Conservation (phyloP, 495 filamentous ascomycete genomes). For the Penicillium alfredii region DNA sequence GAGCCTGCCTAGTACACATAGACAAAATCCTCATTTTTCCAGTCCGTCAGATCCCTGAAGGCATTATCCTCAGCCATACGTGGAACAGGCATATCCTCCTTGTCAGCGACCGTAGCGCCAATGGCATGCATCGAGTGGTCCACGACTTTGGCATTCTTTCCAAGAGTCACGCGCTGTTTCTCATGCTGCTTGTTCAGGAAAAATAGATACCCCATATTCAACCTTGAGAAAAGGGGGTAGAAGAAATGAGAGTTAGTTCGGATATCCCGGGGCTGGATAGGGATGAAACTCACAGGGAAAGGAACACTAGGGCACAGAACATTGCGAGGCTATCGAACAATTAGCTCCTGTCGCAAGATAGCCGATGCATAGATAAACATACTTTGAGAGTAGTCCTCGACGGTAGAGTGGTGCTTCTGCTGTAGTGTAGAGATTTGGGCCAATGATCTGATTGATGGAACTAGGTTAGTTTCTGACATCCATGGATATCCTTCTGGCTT, state of each 20-base stretch:
- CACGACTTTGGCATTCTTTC: constrained; percentile 42
- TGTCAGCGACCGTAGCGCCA: constrained; percentile 36
- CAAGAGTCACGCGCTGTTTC: constrained; percentile 38
- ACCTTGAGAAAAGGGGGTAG: constrained; percentile 13
- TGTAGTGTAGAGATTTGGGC: constrained; percentile 54
- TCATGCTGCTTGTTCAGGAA: constrained; percentile 50
- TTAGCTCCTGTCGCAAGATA: constrained; percentile 1
- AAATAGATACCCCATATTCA: constrained; percentile 40
- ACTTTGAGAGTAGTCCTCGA: constrained; percentile 49
- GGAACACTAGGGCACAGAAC: constrained; percentile 47
- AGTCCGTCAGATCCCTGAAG: constrained; percentile 49
- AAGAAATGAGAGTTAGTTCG: no score
- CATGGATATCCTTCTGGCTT: neutral
- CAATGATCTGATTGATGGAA: constrained; percentile 43
- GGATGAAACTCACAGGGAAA: constrained; percentile 38
- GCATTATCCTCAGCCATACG: constrained; percentile 45
- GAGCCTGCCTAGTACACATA: constrained; percentile 52
- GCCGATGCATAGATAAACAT: constrained; percentile 1
- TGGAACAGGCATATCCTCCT: constrained; percentile 34
- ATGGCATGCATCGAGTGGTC: constrained; percentile 36
- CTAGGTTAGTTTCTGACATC: neutral
- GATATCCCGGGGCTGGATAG: no score
- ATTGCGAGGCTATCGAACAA: constrained; percentile 38
- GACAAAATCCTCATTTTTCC: constrained; percentile 54
- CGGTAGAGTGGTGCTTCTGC: constrained; percentile 49